These are phyloP conservation scores for Themeda triandra DNA, from an alignment of 176 grass and related monocot genomes.

Conservation along the genomic window DNA sequence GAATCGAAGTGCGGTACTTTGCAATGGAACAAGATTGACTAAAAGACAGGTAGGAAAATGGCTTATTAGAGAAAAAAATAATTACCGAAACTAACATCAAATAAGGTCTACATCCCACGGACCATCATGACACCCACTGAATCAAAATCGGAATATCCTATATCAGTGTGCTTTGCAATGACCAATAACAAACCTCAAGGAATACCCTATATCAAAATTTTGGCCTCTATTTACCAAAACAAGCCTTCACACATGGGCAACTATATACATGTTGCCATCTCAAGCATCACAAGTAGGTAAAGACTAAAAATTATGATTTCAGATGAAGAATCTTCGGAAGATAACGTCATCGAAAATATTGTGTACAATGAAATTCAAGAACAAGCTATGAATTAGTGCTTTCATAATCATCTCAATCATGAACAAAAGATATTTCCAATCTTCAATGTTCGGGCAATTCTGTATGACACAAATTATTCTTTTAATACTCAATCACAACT, in stretches of 20 bases:
- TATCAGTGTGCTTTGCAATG: slow-evolving; percentile 2
- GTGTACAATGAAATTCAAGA: neutral
- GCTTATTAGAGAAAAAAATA: neutral
- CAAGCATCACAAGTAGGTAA: neutral
- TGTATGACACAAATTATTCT: no score
- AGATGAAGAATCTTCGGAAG: neutral
- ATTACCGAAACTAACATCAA: neutral
- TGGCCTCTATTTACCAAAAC: neutral
- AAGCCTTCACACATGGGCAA: neutral
- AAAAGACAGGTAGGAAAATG: neutral
- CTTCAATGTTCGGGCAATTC: no score
- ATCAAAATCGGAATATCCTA: neutral
- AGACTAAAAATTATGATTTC: neutral
- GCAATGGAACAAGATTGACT: neutral
- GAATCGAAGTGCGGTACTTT: neutral
- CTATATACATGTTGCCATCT: neutral
- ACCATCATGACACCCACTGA: neutral
- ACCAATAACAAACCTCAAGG: slow-evolving; percentile 8
- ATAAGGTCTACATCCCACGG: neutral
- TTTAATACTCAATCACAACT: no score
- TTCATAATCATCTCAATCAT: no score
- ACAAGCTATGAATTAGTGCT: neutral
- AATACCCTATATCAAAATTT: neutral
- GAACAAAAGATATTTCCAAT: no score
- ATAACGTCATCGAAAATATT: slow-evolving; percentile 1